Evolutionary conservation across 1,139 yeast species (phyloP), one percentile per base, ranked within the genome.

Genomic region (Suhomyces taliae): DNA sequence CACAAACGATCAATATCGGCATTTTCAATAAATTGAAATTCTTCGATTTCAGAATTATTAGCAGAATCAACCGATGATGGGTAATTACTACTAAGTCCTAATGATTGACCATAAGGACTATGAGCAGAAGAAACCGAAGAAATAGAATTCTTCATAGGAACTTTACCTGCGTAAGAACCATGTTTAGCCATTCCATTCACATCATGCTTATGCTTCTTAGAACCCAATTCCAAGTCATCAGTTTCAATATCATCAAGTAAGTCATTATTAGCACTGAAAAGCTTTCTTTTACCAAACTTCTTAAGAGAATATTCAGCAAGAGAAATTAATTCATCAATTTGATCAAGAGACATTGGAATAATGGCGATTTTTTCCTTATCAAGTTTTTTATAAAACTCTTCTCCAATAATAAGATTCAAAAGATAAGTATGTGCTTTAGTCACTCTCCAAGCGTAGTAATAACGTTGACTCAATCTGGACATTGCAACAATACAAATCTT

Each of bases 361-460:
- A 49, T 49, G 29, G 26, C 57, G 9, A 53, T 35, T 7, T 44
- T 40, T 40, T 37, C 51, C 15, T 15, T 47, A 4, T 47, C 44
- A n/a, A 53, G 52, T 40, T 60, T 59, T 14, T 60, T 60, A 51
- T 72, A 74, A 47, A 72, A 72, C 2, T 63, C 67, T 44, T 65
- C 60, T 4, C 60, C 54, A 2, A 54, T 52, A 6, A 65, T 50
- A 6, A 62, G 49, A 11, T 56, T 58, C 29, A 70, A 48, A 14
- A 72, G 45, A 41, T 59, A 70, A 6, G 60, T 55, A 43, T 71
- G 72, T 2, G 72, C 69, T 49, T 70, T 74, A 9, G 70, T 60
- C 2, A 71, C 60, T 53, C 74, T 64, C 79, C 79, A 74, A 0
- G 79, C 77, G 56, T 69, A 71, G 52, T 71, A 74, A 51, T 74